Base-by-base conservation (phyloP, 2,329 filamentous ascomycete species). In the Trichoderma oligosporum region DNA sequence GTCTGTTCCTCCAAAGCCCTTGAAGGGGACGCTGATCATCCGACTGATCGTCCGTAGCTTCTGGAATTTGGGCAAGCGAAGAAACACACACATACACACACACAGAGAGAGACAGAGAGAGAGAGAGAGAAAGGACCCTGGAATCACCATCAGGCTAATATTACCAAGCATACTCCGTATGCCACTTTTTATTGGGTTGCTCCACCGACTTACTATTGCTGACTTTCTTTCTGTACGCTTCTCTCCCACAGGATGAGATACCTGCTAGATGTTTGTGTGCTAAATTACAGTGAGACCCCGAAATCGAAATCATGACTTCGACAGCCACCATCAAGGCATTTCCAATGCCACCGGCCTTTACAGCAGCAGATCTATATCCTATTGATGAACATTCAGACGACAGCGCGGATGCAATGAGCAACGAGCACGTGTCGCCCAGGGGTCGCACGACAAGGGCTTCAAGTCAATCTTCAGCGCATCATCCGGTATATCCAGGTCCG, bases 401-500 rank as follows among this genome's bases (percentile, higher is more conserved):
- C 47, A 29, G 35, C 41, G 25, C 18, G 20, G 31, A 35, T 41
- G 33, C 48, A 27, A 22, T 4, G 27, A 44, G 38, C 35, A 33
- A 31, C n/a, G 41, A 48, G 22, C 53, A 35, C 25, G 42, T 48
- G 55, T 49, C 55, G 29, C 20, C 45, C 11, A 12, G 53, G 25
- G 25, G 27, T 18, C 59, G 56, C n/a, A 56, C 56, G 16, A 52
- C 53, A 29, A 60, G 58, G 25, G 59, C 63, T 39, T 57, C 60
- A 18, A 62, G 62, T 12, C 58, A 60, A 7, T 63, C 63, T 18
- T 60, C 66, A 16, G 44, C 61, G 36, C 68, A 70, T n/a, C n/a
- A n/a, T 56, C 64, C 69, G 42, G 66, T 66, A 45, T 72, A 71
- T 62, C 62, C 69, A 6, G 70, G 67, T 25, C 62, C 70, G 22